Conservation (phyloP, 108 stramenopile species). For the Pseudonitzschia multiseries region DNA sequence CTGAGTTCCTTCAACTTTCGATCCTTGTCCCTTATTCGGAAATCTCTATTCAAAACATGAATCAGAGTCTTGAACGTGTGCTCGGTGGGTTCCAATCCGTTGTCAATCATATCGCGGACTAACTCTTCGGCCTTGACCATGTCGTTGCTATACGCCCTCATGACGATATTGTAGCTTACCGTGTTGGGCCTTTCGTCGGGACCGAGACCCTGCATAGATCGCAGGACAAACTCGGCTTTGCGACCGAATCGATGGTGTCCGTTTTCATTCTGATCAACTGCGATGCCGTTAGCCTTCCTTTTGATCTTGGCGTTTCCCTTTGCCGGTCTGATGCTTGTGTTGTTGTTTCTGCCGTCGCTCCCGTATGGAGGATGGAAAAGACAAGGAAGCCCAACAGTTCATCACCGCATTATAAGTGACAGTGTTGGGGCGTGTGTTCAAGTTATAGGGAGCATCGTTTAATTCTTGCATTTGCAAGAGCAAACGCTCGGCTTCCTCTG, state of each 20-base stretch:
- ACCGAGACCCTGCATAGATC: constrained; percentile 9
- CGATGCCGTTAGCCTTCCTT: not conserved
- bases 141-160: constrained; percentile 25
- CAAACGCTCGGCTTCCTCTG: constrained; percentile 28
- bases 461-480: constrained; percentile 33
- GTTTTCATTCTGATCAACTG: not conserved
- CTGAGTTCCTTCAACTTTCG: constrained; percentile 9
- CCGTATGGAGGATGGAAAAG: not conserved
- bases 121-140: constrained; percentile 20
- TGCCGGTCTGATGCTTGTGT: not conserved
- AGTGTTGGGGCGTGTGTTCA: constrained; percentile 26
- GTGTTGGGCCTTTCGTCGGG: constrained; percentile 11
- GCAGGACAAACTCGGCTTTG: constrained; percentile 12
- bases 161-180: constrained; percentile 24
- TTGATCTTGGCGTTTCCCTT: not conserved
- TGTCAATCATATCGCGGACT: constrained; percentile 23
- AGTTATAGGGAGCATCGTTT: constrained; percentile 16
- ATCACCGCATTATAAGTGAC: constrained; percentile 33
- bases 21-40: constrained; percentile 12
- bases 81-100: constrained; percentile 20
- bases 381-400: constrained; percentile 31
- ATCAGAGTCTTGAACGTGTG: constrained; percentile 14
- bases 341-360: not conserved
- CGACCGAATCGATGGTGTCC: constrained; percentile 7
- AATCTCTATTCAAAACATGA: constrained; percentile 17